Evolutionary conservation across 2,329 filamentous ascomycete genomes (phyloP).

Genomic region (Monascus ruber): DNA sequence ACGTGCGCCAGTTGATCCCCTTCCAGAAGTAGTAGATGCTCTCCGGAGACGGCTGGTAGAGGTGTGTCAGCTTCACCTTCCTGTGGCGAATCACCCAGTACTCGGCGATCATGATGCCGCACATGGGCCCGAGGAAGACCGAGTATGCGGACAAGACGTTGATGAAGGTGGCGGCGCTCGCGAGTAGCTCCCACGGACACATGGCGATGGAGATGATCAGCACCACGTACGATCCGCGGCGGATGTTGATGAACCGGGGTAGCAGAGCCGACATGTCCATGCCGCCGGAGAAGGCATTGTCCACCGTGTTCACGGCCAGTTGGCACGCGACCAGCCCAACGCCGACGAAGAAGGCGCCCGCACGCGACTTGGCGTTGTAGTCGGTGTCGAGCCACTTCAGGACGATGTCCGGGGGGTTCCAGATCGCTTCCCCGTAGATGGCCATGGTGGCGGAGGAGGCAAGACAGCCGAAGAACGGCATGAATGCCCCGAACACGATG

Average conservation of each 20-base stretch:
- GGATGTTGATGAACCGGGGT: constrained; percentile 45
- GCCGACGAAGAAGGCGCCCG: constrained; percentile 37
- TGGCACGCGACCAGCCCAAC: constrained; percentile 35
- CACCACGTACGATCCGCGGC: constrained; percentile 40
- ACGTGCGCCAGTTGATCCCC: constrained; percentile 36
- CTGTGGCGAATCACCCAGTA: constrained; percentile 25
- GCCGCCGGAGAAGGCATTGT: constrained; percentile 40
- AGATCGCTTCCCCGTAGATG: constrained; percentile 27
- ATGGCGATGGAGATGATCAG: constrained; percentile 34
- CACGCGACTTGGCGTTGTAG: constrained; percentile 23
- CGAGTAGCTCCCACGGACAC: constrained; percentile 43
- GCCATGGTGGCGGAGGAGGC: constrained; percentile 19
- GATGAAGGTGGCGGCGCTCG: constrained; percentile 37
- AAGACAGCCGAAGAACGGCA: constrained; percentile 30
- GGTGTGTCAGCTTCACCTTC: constrained; percentile 32
- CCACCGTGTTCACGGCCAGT: constrained; percentile 36
- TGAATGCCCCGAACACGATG: constrained; percentile 28
- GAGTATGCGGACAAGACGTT: constrained; percentile 35
- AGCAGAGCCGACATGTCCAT: constrained; percentile 46
- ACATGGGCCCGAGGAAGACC: constrained; percentile 36
- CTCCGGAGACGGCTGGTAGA: constrained; percentile 27
- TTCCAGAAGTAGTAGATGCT: constrained; percentile 33
- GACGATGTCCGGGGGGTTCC: constrained; percentile 34
- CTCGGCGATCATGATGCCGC: constrained; percentile 20
- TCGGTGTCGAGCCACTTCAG: constrained; percentile 26